Conservation (phyloP, 768 basidiomycete species). For the Amanita brunnescens region DNA sequence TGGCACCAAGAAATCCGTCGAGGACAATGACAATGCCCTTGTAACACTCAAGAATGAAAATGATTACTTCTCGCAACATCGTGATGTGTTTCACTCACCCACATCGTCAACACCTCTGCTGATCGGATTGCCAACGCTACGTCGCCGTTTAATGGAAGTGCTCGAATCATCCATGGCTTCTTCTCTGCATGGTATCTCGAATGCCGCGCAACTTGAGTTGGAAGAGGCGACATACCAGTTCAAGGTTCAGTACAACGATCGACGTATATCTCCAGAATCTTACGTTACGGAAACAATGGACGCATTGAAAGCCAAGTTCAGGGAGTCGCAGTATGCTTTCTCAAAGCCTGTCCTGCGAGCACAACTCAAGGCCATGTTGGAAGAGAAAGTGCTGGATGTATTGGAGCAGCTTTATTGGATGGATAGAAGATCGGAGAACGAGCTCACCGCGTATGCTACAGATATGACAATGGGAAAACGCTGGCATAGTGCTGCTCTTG, state of each 20-base stretch:
- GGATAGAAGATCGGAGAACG: constrained; percentile 58
- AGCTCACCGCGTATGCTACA: constrained; percentile 4
- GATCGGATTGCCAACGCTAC: constrained; percentile 88
- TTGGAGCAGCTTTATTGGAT: constrained; percentile 97
- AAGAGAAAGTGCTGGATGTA: constrained; percentile 95
- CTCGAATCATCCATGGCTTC: constrained; percentile 97
- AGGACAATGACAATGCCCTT: constrained; percentile 38
- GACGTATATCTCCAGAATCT: constrained; percentile 87
- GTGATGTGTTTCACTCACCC: constrained; percentile 50
- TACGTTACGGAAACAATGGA: constrained; percentile 99
- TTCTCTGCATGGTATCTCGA: constrained; percentile 91
- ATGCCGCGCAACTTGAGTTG: constrained; percentile 93
- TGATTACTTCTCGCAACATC: constrained; percentile 59
- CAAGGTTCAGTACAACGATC: constrained; percentile 98
- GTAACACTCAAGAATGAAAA: constrained; percentile 50
- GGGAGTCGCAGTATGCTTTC: constrained; percentile 77
- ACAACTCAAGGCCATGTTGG: constrained; percentile 87
- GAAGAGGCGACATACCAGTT: constrained; percentile 98
- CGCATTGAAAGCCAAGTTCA: constrained; percentile 82
- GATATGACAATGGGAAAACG: constrained; percentile 1
- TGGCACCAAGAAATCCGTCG: constrained; percentile 26
- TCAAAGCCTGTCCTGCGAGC: constrained; percentile 80
- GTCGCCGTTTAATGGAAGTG: constrained; percentile 90
- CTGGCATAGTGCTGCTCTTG: background rate
- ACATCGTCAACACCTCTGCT: constrained; percentile 46